These are phyloP conservation scores for Suillus decipiens DNA, from an alignment of 768 basidiomycete species.

Conservation along the genomic window DNA sequence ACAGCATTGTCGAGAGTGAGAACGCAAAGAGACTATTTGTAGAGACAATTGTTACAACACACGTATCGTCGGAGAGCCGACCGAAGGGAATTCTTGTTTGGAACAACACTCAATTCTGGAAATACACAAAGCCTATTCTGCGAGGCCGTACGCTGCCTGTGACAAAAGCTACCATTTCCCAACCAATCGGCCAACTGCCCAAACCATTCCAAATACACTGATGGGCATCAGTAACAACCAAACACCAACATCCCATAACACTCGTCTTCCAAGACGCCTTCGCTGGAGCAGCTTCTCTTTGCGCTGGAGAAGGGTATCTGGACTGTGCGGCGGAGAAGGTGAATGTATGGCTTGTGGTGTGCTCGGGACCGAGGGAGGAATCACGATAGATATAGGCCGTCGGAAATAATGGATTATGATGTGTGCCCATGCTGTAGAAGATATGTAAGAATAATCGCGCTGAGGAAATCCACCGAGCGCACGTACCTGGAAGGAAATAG, in stretches of 20 bases:
- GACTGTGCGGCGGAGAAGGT: slow-evolving; percentile 32
- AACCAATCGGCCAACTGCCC: slow-evolving; percentile 55
- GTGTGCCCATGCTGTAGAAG: slow-evolving; percentile 63
- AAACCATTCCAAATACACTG: slow-evolving; percentile 55
- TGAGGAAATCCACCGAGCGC: neutral
- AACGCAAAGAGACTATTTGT: no score
- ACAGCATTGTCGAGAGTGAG: no score
- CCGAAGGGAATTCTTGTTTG: no score
- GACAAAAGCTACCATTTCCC: slow-evolving; percentile 49
- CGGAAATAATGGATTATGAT: slow-evolving; percentile 83
- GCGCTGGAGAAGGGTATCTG: slow-evolving; percentile 76
- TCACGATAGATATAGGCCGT: slow-evolving; percentile 80
- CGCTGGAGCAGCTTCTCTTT: slow-evolving; percentile 87
- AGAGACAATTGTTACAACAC: no score
- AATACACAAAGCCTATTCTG: neutral
- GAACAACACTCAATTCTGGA: neutral
- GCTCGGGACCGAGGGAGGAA: slow-evolving; percentile 41
- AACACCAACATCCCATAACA: slow-evolving; percentile 84
- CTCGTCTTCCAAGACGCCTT: slow-evolving; percentile 64
- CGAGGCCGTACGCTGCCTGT: no score
- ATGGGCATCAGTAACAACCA: slow-evolving; percentile 71
- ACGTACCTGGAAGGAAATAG: slow-evolving; percentile 62
- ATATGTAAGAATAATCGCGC: slow-evolving; percentile 2
- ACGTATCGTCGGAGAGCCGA: no score
- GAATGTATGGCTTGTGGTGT: slow-evolving; percentile 22